Evolutionary conservation across 1,284 basidiomycete genomes (phyloP).

Genomic region (Cryptococcus sp.): DNA sequence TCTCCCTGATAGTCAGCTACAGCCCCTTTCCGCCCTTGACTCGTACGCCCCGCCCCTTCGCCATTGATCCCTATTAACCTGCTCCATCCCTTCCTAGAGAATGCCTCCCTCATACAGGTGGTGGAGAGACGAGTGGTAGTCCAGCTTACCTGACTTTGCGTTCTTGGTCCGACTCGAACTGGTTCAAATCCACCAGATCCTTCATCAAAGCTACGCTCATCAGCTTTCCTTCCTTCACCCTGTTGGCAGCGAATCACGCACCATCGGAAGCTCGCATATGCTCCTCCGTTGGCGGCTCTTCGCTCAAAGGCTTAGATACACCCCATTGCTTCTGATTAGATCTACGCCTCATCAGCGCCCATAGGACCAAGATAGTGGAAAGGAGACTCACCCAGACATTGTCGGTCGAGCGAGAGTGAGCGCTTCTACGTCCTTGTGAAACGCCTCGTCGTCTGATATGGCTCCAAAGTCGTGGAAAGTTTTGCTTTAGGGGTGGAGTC

Average conservation of each 20-base stretch:
- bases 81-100: no score
- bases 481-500: no score
- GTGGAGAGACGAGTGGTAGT: neutral
- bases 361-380: no score
- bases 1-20: slow-evolving; percentile 59
- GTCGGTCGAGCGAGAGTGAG: no score
- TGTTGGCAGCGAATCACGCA: no score
- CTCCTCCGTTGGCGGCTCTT: neutral
- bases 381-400: no score
- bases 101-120: neutral
- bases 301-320: neutral
- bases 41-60: no score
- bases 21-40: no score
- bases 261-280: neutral
- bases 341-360: neutral
- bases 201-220: slow-evolving; percentile 51
- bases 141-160: slow-evolving; percentile 72
- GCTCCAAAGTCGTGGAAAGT: no score
- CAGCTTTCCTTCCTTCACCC: neutral
- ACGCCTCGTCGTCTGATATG: no score
- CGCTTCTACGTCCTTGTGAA: no score
- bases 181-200: slow-evolving; percentile 78
- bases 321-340: slow-evolving; percentile 1
- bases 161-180: slow-evolving; percentile 87
- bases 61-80: no score